Base-by-base conservation (phyloP, 805 yeast species). In the Komagataella ulmi region DNA sequence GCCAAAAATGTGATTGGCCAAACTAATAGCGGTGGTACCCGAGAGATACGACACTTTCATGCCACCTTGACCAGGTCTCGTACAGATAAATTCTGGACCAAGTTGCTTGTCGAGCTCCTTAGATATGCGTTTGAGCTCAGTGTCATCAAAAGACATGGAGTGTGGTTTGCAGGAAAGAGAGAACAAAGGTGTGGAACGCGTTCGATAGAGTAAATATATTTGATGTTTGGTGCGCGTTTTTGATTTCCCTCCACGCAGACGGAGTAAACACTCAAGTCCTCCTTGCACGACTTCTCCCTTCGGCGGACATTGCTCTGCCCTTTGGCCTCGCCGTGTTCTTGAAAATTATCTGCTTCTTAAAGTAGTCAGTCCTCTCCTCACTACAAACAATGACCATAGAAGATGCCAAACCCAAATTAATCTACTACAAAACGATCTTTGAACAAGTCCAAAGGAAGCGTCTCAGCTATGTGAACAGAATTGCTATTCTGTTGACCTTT, bases 1-100 rank as follows among this genome's bases (percentile, higher is more conserved):
- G 0, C 95, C 95, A 72, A 86, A 85, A 3, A 86, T 80, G 58
- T 82, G 84, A 59, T 86, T 86, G 12, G 95, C 95, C 48, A 86
- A 64, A 59, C 83, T 83, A 44, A 86, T 75, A 2, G 87, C 91
- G 61, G 79, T 83, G 89, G 91, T 85, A 1, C 95, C 95, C 64
- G 85, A 93, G 45, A 86, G 74, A 58, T 86, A 85, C 2, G 85
- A 80, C 3, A 86, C 86, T 51, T 76, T 72, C 48, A 72, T 74
- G 12, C 85, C 82, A 2, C 88, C 88, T 43, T 83, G 88, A 2
- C 89, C 90, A 6, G 88, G 81, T 48, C 95, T 70, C 45, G 79
- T 79, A 24, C 89, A 81, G 19, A 86, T 82, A 58, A 77, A 85
- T 59, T 86, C 93, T 0, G 93, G 91, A 0, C 93, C 93, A 17